Evolutionary conservation across 1,284 basidiomycete species (phyloP).

Genomic region (Lignosus rhinocerotis): DNA sequence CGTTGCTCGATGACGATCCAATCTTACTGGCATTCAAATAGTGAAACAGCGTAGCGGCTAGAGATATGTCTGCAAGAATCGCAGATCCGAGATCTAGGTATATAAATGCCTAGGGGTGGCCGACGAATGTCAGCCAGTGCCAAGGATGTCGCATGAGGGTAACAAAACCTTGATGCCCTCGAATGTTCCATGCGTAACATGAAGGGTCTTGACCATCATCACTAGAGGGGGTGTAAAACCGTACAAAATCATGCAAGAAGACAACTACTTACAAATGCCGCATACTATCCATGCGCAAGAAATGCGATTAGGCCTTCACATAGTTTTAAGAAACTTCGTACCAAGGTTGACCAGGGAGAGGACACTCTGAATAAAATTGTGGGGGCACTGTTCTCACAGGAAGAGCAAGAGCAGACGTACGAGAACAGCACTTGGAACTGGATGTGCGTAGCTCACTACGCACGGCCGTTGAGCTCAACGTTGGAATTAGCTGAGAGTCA

Average conservation of each 20-base stretch:
- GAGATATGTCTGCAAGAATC: slow-evolving; percentile 6
- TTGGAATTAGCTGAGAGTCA: background rate
- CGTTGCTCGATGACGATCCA: background rate
- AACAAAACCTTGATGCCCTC: slow-evolving; percentile 3
- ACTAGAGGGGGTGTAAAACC: background rate
- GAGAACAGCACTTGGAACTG: slow-evolving; percentile 11
- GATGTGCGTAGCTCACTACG: slow-evolving; percentile 23
- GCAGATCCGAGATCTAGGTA: slow-evolving; percentile 13
- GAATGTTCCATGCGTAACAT: background rate
- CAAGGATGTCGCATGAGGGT: no score
- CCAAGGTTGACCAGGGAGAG: slow-evolving; percentile 23
- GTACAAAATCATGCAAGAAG: background rate
- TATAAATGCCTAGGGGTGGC: background rate
- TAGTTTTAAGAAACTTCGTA: background rate
- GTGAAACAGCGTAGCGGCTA: slow-evolving; percentile 7
- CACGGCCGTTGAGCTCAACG: background rate
- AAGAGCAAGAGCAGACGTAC: slow-evolving; percentile 11
- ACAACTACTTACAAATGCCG: background rate
- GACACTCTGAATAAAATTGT: slow-evolving; percentile 6
- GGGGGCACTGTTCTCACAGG: no score
- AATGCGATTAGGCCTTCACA: no score
- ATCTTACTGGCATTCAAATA: slow-evolving; percentile 13
- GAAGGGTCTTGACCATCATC: slow-evolving; percentile 6
- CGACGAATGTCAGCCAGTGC: background rate
- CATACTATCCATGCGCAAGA: no score